Evolutionary conservation across 257 asterid species (phyloP), one percentile per base, ranked within the genome.

Genomic region (Oldenlandia corymbosa): DNA sequence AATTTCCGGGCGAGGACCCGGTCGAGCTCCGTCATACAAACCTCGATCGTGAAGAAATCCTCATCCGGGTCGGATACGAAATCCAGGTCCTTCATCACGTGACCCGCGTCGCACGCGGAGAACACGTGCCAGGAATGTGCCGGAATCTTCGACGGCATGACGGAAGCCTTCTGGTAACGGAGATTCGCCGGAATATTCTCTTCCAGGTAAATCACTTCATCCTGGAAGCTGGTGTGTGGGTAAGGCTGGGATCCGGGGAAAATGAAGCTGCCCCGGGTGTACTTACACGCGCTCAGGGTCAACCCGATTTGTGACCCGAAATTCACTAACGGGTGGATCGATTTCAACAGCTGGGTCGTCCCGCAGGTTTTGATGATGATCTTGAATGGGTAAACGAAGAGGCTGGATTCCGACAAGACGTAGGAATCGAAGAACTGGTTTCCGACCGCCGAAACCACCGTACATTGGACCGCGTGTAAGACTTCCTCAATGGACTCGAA

Each of bases 311-410:
- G 45, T 0, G 31, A 32, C 0, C 87, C 95, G 34, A 73, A 79
- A 21, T 72, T 81, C 62, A 80, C 70, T 78, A 93, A 43, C 1
- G 82, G 97, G 4, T 71, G 85, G 64, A 93, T 76, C 5, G 97
- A 87, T 73, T 84, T 82, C 72, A 93, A 84, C 17, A 93, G 65
- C 76, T 85, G 96, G 2, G 85, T 92, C 41, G 97, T 92, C 79
- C 99, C 99, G 76, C 99, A 92, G 1, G 99, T 92, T 81, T 92
- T 92, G 87, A 92, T 87, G 62, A 92, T 85, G 70, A 92, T 81
- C 61, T 87, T 89, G 2, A 85, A 78, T 1, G 96, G 95, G 83
- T 92, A 92, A 9, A 92, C 97, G 34, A 89, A 89, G 1, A 92
- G 79, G 66, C 97, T 89, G 0, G 97, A 92, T 59, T 92, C 97